These are phyloP conservation scores for Saccharomycopsis amapae DNA, from an alignment of 805 yeast species.

Conservation along the genomic window DNA sequence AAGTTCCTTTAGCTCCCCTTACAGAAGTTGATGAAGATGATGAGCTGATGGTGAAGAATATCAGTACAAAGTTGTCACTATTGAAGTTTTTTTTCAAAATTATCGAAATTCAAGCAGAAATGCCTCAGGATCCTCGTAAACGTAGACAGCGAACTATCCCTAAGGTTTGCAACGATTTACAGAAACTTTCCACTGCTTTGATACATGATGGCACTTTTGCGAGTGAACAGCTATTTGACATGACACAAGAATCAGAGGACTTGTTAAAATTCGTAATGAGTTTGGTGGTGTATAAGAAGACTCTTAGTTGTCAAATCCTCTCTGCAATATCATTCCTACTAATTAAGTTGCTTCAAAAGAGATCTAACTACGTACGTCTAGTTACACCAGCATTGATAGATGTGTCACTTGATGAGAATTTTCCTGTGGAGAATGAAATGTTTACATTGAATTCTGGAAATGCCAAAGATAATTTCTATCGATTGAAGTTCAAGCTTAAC, in stretches of 20 bases:
- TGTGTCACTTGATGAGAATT: conserved; percentile 8
- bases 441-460: background rate
- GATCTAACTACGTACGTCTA: conserved; percentile 8
- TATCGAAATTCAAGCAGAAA: conserved; percentile 12
- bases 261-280: conserved; percentile 8
- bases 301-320: conserved; percentile 15
- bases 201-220: background rate
- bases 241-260: conserved; percentile 8
- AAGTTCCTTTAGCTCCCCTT: background rate
- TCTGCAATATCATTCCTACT: conserved; percentile 12
- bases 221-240: background rate
- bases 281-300: background rate
- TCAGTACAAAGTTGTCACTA: conserved; percentile 4
- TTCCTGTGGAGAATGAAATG: conserved; percentile 8
- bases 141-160: conserved; percentile 4
- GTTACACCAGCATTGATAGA: conserved; percentile 1
- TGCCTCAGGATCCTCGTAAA: conserved; percentile 18
- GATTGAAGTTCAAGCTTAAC: conserved; percentile 15
- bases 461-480: conserved; percentile 6
- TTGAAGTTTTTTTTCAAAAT: conserved; percentile 13
- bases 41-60: background rate
- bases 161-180: background rate
- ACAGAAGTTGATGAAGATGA: background rate
- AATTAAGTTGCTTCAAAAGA: conserved; percentile 14
- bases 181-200: background rate